Base-by-base conservation (phyloP, 169 alveolate species). In the Cryptosporidium ubiquitum region DNA sequence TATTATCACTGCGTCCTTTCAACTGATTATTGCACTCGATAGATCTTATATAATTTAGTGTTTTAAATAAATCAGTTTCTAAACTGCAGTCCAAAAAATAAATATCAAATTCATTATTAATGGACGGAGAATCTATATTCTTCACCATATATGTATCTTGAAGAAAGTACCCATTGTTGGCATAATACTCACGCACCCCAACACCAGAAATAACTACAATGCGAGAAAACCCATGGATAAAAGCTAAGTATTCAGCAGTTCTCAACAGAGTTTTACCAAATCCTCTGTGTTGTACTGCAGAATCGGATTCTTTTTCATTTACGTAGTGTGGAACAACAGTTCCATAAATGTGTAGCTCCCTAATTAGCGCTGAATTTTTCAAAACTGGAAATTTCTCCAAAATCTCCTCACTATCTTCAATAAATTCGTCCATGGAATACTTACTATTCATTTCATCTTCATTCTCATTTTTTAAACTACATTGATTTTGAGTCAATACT, bases 151-250 rank as follows among this genome's bases (percentile, higher is more conserved):
- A 97, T 39, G 98, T 96, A 40, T 97, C 98, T 93, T 97, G 98
- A 57, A 96, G 91, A 61, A 86, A 93, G 92, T 98, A 99, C 47
- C 99, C 99, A 66, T 97, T 93, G 84, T 97, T 97, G 57, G 97
- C 95, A 94, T 99, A 99, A 93, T 99, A 99, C 86, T 97, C 98
- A 69, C 99, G 95, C n/a, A 99, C 97, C 42, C 99, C 99, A 16
- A 99, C 98, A 39, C 99, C 99, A 18, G 99, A 97, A 49, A 99
- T 99, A 64, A 99, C 99, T 31, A 99, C 99, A 91, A 98, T 94
- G 86, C 95, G 95, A 73, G 84, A 86, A 84, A 93, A 93, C 6
- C 98, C 98, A 86, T 96, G 97, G 10, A 84, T 70, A n/a, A 52
- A 84, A 14, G 93, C 91, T 14, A 92, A 70, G 33, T 69, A 84